Percentiles rank a stretch among this genome's conserved stretches.
Conservation (phyloP, 1,139 yeast species). For the Meyerozyma athensensis region DNA sequence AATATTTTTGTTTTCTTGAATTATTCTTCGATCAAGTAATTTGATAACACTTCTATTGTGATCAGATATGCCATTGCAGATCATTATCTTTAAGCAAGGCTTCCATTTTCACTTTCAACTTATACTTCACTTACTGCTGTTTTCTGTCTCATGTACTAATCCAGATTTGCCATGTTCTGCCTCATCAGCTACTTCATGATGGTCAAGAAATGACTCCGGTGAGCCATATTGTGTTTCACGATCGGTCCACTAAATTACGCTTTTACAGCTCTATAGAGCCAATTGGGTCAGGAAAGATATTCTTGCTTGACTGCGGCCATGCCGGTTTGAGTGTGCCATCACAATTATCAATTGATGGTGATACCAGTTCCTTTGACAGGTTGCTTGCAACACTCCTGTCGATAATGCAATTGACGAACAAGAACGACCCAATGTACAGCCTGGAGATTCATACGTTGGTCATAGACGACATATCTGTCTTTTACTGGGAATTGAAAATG, state of each 20-base stretch:
- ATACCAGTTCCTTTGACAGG: neutral
- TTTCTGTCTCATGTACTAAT: too few relatives aligned
- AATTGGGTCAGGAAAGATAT: neutral
- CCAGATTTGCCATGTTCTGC: neutral
- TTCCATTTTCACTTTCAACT: too few relatives aligned
- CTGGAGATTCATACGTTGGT: slow-evolving; percentile 16
- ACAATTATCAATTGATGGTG: neutral
- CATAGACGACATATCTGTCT: slow-evolving; percentile 26
- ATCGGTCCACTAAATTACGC: neutral
- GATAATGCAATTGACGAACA: neutral
- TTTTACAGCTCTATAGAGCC: neutral
- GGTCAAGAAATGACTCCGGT: neutral
- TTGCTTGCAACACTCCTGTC: neutral
- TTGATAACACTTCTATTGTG: too few relatives aligned
- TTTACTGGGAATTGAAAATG: slow-evolving; percentile 29
- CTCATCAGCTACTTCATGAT: neutral
- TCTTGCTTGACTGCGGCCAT: neutral
- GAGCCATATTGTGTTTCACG: neutral
- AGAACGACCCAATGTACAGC: slow-evolving; percentile 2
- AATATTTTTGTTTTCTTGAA: too few relatives aligned
- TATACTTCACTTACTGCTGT: too few relatives aligned
- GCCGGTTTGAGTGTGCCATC: neutral
- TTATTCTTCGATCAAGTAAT: too few relatives aligned
- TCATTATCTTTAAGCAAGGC: too few relatives aligned
- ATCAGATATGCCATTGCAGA: too few relatives aligned